Conservation (phyloP, 106 monocot genomes). For the Dactylorhiza incarnata region DNA sequence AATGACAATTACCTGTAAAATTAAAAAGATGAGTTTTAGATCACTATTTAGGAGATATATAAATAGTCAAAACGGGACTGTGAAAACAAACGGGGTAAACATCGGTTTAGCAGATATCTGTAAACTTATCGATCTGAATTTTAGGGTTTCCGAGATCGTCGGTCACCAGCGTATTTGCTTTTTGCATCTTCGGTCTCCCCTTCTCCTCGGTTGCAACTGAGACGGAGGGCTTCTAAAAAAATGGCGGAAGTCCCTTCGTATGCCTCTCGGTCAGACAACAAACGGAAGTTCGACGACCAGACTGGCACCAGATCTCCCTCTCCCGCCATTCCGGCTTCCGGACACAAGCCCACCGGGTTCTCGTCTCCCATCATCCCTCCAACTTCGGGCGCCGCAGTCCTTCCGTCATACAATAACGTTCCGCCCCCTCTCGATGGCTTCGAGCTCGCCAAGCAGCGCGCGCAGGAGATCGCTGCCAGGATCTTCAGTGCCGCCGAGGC, state of each 20-base stretch:
- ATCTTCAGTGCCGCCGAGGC: slow-evolving; percentile 48
- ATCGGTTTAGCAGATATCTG: no score
- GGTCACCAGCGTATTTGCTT: not conserved
- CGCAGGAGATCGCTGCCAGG: slow-evolving; percentile 60
- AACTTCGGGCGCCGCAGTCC: not conserved
- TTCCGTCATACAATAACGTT: slow-evolving; percentile 38
- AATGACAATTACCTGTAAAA: no score
- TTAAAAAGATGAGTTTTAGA: no score
- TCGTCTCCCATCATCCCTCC: slow-evolving; percentile 15
- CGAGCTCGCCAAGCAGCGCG: slow-evolving; percentile 52
- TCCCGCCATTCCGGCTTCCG: slow-evolving; percentile 1
- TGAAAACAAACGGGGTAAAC: no score
- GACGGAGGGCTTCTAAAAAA: not conserved
- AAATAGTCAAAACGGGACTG: no score
- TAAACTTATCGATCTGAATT: no score
- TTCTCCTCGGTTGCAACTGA: not conserved
- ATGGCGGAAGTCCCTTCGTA: slow-evolving; percentile 67
- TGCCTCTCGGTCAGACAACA: slow-evolving; percentile 42
- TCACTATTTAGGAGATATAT: no score
- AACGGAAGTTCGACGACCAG: slow-evolving; percentile 53
- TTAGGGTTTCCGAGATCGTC: slow-evolving; percentile 4
- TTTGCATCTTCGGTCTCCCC: not conserved
- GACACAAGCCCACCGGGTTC: slow-evolving; percentile 16
- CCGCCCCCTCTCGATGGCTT: slow-evolving; percentile 38
- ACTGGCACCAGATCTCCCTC: not conserved